Percentiles rank a stretch among this genome's conserved stretches.
These are phyloP conservation scores for Candida sphagnicola DNA, from an alignment of 805 yeast genomes.

Conservation along the genomic window DNA sequence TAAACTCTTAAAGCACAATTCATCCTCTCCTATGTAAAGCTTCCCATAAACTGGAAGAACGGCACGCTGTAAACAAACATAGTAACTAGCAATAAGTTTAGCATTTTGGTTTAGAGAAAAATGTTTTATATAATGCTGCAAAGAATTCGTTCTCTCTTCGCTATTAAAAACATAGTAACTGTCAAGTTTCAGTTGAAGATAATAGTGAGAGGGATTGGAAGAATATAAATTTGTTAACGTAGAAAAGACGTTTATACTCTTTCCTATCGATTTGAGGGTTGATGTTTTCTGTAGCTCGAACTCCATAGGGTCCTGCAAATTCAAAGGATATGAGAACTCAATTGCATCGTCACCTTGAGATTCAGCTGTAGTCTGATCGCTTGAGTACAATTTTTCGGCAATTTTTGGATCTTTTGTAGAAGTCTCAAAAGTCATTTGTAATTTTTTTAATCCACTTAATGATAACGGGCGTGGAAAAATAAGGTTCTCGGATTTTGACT, in stretches of 20 bases:
- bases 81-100: slow-evolving; percentile 62
- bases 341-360: background rate
- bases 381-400: slow-evolving; percentile 21
- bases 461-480: slow-evolving; percentile 32
- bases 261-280: slow-evolving; percentile 15
- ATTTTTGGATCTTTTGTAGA: slow-evolving; percentile 17
- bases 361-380: slow-evolving; percentile 1
- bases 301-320: slow-evolving; percentile 25
- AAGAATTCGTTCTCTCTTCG: slow-evolving; percentile 43
- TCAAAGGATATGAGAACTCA: slow-evolving; percentile 15
- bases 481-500: background rate
- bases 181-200: slow-evolving; percentile 40
- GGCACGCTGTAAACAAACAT: slow-evolving; percentile 62
- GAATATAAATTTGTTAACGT: slow-evolving; percentile 44
- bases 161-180: slow-evolving; percentile 43
- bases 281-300: slow-evolving; percentile 12
- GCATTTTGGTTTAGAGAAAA: slow-evolving; percentile 59
- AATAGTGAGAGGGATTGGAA: slow-evolving; percentile 62
- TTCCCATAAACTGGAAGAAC: slow-evolving; percentile 80
- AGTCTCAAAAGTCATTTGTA: slow-evolving; percentile 33
- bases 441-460: slow-evolving; percentile 24
- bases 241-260: slow-evolving; percentile 28
- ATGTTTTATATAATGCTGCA: slow-evolving; percentile 57
- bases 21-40: slow-evolving; percentile 62
- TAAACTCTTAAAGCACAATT: slow-evolving; percentile 76